Conservation (phyloP, 1,284 basidiomycete genomes). For the Hymenochaete sp. region DNA sequence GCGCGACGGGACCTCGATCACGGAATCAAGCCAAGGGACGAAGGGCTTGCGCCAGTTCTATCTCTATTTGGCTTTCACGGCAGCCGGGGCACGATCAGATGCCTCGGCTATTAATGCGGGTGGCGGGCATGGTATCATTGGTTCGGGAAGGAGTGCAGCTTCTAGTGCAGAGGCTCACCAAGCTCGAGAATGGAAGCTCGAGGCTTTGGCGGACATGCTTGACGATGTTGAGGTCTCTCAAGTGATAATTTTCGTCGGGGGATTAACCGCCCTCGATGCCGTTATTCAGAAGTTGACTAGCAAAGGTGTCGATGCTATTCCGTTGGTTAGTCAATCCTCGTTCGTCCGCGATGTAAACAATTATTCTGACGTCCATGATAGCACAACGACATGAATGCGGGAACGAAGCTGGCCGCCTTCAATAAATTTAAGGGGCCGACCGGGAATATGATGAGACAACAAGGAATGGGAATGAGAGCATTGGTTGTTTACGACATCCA, state of each 20-base stretch:
- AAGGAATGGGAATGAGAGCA: constrained; percentile 53
- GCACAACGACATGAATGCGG: constrained; percentile 83
- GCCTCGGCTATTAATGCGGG: constrained; percentile 40
- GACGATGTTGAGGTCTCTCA: constrained; percentile 83
- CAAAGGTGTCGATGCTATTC: constrained; percentile 77
- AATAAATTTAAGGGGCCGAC: constrained; percentile 67
- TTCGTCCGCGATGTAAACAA: background rate
- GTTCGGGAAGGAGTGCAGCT: constrained; percentile 67
- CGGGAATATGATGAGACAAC: constrained; percentile 49
- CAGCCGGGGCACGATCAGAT: constrained; percentile 60
- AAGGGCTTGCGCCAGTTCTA: constrained; percentile 89
- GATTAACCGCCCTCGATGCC: constrained; percentile 74
- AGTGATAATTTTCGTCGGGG: constrained; percentile 85
- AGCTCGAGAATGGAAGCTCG: constrained; percentile 95
- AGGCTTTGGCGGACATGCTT: constrained; percentile 87
- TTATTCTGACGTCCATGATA: constrained; percentile 24
- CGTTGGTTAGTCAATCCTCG: constrained; percentile 45
- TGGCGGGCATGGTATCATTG: constrained; percentile 80
- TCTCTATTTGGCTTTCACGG: constrained; percentile 85
- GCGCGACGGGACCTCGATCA: constrained; percentile 81
- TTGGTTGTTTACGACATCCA: constrained; percentile 88
- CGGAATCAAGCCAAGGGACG: constrained; percentile 62
- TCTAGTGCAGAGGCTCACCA: constrained; percentile 78
- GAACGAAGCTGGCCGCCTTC: constrained; percentile 68
- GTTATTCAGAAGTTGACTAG: constrained; percentile 86